These are phyloP conservation scores for Eucalyptus dawsonii DNA, from an alignment of 345 rosid genomes.

Conservation along the genomic window DNA sequence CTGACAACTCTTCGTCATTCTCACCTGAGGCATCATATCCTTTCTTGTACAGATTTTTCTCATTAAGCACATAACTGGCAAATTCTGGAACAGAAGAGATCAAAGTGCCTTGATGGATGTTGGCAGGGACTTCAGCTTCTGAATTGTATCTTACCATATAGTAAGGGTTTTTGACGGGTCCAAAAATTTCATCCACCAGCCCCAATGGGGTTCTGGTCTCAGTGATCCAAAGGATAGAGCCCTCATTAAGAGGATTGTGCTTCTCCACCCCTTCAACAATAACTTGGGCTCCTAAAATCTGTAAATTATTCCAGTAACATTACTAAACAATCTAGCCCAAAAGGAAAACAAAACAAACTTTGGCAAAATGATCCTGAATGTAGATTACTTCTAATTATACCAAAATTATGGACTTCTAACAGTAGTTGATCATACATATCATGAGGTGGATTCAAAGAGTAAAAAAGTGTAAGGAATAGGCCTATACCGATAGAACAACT, in stretches of 20 bases:
- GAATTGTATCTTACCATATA: conserved; percentile 88
- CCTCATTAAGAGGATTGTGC: conserved; percentile 80
- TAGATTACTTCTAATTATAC: neutral
- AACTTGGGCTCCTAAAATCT: conserved; percentile 66
- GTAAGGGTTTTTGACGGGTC: conserved; percentile 83
- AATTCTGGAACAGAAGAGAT: conserved; percentile 76
- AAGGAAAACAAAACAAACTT: neutral
- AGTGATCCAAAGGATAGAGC: conserved; percentile 82
- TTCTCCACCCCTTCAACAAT: conserved; percentile 74
- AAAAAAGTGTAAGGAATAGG: neutral
- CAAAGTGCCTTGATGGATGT: conserved; percentile 40
- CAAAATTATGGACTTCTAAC: neutral
- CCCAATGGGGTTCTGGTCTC: conserved; percentile 59
- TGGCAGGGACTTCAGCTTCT: conserved; percentile 70
- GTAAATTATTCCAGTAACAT: conserved; percentile 2
- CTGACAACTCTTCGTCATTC: conserved; percentile 78
- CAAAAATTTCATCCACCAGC: conserved; percentile 82
- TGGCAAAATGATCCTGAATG: neutral
- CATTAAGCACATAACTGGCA: conserved; percentile 59
- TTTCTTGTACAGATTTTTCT: conserved; percentile 68
- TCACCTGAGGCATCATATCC: conserved; percentile 97
- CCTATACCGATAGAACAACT: conserved; percentile 57
- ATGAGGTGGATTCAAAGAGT: neutral
- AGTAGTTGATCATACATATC: neutral
- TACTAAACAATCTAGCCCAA: neutral